Evolutionary conservation across 208 protist genomes (phyloP).

Genomic region (Naegleria fowleri): DNA sequence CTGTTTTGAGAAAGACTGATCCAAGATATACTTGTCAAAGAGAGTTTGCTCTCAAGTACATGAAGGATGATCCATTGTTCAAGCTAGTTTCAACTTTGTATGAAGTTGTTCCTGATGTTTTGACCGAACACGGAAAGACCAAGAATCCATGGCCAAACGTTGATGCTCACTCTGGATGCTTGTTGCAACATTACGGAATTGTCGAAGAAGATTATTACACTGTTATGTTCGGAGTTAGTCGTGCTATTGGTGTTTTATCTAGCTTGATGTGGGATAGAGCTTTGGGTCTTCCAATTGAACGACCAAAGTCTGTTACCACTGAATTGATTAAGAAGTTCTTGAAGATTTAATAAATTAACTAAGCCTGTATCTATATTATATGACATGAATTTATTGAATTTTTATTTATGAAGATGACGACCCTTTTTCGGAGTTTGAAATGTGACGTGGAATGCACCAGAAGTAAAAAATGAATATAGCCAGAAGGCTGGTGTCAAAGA

Average conservation of each 20-base stretch:
- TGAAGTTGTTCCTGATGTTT: slow-evolving; percentile 81
- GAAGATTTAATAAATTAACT: not conserved
- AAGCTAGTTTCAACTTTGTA: slow-evolving; percentile 81
- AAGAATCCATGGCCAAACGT: slow-evolving; percentile 97
- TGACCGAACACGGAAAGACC: slow-evolving; percentile 94
- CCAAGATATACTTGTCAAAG: slow-evolving; percentile 93
- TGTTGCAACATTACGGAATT: slow-evolving; percentile 92
- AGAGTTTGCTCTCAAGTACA: slow-evolving; percentile 89
- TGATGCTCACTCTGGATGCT: slow-evolving; percentile 86
- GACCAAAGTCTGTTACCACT: slow-evolving; percentile 86
- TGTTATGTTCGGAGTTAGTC: slow-evolving; percentile 92
- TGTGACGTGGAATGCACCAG: too few relatives aligned
- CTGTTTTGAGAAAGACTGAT: slow-evolving; percentile 95
- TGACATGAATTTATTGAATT: not conserved
- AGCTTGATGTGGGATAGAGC: slow-evolving; percentile 87
- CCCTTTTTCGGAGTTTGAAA: too few relatives aligned
- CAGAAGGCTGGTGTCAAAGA: slow-evolving; percentile 64
- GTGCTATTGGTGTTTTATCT: slow-evolving; percentile 86
- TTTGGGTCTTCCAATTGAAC: slow-evolving; percentile 86
- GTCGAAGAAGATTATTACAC: slow-evolving; percentile 92
- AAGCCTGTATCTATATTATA: not conserved
- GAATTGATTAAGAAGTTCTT: slow-evolving; percentile 56
- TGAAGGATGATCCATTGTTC: slow-evolving; percentile 92
- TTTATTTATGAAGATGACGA: too few relatives aligned
- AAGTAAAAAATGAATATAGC: slow-evolving; percentile 9